phyloP scores from a whole-genome alignment of 2,329 filamentous ascomycete genomes.

The Cryphonectria japonica region DNA sequence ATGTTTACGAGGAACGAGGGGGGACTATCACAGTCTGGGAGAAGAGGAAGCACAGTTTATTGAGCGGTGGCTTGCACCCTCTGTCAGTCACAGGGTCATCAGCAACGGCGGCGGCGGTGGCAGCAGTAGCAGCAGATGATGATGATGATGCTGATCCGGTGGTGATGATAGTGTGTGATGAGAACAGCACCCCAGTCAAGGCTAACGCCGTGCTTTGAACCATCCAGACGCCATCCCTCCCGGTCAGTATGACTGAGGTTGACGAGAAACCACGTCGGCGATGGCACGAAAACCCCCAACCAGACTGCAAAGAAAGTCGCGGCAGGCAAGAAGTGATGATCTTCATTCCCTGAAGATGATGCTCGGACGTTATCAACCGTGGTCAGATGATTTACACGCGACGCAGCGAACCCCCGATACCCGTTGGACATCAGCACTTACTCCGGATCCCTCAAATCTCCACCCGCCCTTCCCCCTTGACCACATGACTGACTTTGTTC shows the following conservation, averaged over 20 bases:
- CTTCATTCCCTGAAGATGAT: neutral
- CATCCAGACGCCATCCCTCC: neutral
- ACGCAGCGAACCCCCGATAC: constrained; percentile 1
- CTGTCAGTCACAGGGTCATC: neutral
- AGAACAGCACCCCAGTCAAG: neutral
- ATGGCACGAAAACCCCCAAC: neutral
- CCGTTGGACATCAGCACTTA: neutral
- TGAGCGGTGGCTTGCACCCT: neutral
- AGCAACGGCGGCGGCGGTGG: neutral
- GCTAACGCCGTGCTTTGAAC: neutral
- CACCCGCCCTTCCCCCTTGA: neutral
- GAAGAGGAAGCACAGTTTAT: neutral
- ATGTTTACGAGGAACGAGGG: neutral
- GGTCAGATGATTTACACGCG: constrained; percentile 10
- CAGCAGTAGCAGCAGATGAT: neutral
- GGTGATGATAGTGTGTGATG: neutral
- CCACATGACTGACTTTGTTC: neutral
- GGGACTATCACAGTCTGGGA: neutral
- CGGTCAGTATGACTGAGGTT: no score
- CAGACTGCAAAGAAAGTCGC: neutral
- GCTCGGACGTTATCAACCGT: neutral
- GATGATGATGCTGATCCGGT: neutral
- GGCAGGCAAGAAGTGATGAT: neutral
- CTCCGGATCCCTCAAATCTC: neutral
- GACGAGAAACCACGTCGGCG: no score